These are phyloP conservation scores for Colletotrichum tofieldiae DNA, from an alignment of 2,329 filamentous ascomycete genomes.

Conservation along the genomic window DNA sequence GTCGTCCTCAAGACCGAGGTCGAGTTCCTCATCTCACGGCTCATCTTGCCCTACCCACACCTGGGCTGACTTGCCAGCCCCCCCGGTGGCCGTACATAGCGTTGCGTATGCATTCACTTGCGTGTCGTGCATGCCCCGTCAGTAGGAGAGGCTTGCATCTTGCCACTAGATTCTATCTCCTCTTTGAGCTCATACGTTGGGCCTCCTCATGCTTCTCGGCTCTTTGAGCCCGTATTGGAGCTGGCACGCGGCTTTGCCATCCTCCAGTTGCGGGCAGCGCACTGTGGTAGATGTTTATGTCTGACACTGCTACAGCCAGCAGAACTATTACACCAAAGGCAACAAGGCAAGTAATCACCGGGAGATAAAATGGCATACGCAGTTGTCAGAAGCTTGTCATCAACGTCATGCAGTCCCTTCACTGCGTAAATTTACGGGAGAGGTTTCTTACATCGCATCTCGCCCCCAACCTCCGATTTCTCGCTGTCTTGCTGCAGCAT, in stretches of 20 bases:
- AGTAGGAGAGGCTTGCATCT: conserved; percentile 9
- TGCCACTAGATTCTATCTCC: not conserved
- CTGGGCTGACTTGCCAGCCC: not conserved
- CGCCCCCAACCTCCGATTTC: conserved; percentile 10
- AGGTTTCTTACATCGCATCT: conserved; percentile 6
- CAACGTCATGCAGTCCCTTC: not conserved
- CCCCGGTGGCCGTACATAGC: not conserved
- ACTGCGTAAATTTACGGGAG: not conserved
- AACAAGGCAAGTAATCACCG: too few species aligned
- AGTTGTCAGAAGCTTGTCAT: not conserved
- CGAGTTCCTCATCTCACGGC: not conserved
- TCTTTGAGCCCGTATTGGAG: not conserved
- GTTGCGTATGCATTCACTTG: conserved; percentile 6
- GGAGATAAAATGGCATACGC: too few species aligned
- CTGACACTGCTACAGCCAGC: not conserved
- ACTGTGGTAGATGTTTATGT: not conserved
- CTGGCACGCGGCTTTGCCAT: not conserved
- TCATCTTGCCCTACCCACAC: not conserved
- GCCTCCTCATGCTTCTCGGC: too few species aligned
- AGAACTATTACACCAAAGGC: not conserved
- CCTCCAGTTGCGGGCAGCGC: not conserved
- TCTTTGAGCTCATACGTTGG: not conserved
- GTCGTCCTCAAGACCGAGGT: not conserved
- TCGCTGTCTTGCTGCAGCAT: conserved; percentile 2
- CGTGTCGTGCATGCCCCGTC: not conserved